Conservation (phyloP, 768 basidiomycete genomes). For the Leucosporidium yakuticum region DNA sequence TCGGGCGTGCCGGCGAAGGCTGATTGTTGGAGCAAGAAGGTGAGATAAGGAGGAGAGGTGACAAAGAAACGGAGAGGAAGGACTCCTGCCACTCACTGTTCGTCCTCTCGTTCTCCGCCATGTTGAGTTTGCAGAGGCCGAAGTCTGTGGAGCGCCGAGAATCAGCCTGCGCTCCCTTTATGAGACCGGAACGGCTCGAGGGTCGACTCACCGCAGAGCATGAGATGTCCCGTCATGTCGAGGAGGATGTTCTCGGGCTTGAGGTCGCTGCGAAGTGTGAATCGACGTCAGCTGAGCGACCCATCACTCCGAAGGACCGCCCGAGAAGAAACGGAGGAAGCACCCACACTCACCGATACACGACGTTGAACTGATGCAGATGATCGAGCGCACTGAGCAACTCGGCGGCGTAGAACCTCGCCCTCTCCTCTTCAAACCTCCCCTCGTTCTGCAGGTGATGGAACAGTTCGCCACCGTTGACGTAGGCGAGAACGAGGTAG, state of each 20-base stretch:
- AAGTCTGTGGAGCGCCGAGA: slow-evolving; percentile 55
- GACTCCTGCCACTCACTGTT: slow-evolving; percentile 53
- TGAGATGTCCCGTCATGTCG: slow-evolving; percentile 95
- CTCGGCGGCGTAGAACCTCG: slow-evolving; percentile 97
- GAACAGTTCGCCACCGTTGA: slow-evolving; percentile 91
- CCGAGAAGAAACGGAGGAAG: neutral
- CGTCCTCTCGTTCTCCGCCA: slow-evolving; percentile 93
- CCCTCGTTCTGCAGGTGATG: slow-evolving; percentile 96
- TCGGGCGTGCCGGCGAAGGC: slow-evolving; percentile 97
- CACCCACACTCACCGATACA: slow-evolving; percentile 66
- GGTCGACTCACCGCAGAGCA: slow-evolving; percentile 54
- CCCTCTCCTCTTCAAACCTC: slow-evolving; percentile 86
- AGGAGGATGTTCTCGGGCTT: slow-evolving; percentile 97
- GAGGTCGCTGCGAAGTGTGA: slow-evolving; percentile 58
- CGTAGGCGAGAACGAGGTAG: slow-evolving; percentile 75
- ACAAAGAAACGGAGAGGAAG: neutral
- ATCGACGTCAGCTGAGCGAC: neutral
- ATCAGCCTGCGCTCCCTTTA: neutral
- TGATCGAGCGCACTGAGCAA: slow-evolving; percentile 90
- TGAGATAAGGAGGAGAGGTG: neutral
- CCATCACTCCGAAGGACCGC: neutral
- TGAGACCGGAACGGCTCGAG: too few species aligned
- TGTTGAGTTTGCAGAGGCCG: slow-evolving; percentile 61
- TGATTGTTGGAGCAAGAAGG: slow-evolving; percentile 21
- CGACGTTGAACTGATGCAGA: slow-evolving; percentile 93